Percentiles rank a stretch among this genome's conserved stretches.
phyloP scores from a whole-genome alignment of 345 rosid genomes.

The Trapa bicornis region DNA sequence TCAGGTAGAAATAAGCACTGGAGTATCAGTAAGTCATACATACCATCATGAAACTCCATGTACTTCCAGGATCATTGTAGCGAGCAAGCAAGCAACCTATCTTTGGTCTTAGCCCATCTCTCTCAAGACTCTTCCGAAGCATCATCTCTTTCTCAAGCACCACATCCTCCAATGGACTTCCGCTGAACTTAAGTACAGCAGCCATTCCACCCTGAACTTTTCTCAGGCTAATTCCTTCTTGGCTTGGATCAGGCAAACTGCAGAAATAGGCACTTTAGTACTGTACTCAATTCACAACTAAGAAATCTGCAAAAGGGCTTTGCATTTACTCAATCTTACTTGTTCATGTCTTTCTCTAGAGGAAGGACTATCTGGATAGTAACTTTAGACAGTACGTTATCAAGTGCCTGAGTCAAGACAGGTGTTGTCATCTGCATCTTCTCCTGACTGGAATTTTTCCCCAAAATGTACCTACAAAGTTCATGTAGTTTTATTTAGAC shows the following conservation, averaged over 20 bases:
- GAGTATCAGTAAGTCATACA: background rate
- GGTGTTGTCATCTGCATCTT: slow-evolving; percentile 72
- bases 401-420: slow-evolving; percentile 57
- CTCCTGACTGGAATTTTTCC: slow-evolving; percentile 47
- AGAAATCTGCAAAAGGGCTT: background rate
- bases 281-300: background rate
- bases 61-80: slow-evolving; percentile 83
- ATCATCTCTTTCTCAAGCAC: slow-evolving; percentile 44
- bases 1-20: background rate
- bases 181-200: slow-evolving; percentile 71
- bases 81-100: slow-evolving; percentile 72
- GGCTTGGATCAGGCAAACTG: slow-evolving; percentile 65
- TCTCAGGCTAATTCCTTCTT: slow-evolving; percentile 50
- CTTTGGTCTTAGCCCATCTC: slow-evolving; percentile 55
- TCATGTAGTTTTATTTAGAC: background rate
- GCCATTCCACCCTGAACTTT: slow-evolving; percentile 61
- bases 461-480: slow-evolving; percentile 54
- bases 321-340: slow-evolving; percentile 20
- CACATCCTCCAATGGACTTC: slow-evolving; percentile 60
- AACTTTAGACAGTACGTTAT: slow-evolving; percentile 37
- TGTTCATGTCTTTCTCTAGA: slow-evolving; percentile 46
- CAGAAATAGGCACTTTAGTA: slow-evolving; percentile 6
- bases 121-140: slow-evolving; percentile 37
- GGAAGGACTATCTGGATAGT: slow-evolving; percentile 79
- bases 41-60: slow-evolving; percentile 68